These are phyloP conservation scores for Arachis stenosperma DNA, from an alignment of 306 rosid genomes.

Conservation along the genomic window DNA sequence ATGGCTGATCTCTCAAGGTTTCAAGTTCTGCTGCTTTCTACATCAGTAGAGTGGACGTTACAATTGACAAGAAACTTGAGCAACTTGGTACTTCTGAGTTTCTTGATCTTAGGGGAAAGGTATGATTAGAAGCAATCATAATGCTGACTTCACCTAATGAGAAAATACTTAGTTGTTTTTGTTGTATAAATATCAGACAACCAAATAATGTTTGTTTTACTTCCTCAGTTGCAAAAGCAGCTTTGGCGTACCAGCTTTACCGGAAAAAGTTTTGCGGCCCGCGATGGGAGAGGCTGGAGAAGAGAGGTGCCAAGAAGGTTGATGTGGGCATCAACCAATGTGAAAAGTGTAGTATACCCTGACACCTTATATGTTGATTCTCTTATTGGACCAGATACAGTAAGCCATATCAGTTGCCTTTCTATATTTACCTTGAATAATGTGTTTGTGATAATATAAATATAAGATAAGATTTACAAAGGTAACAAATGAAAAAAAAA, in stretches of 20 bases:
- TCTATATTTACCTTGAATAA: slow-evolving; percentile 21
- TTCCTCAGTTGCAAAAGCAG: slow-evolving; percentile 51
- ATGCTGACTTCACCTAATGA: too few species aligned
- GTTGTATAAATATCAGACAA: too few species aligned
- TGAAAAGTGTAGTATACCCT: slow-evolving; percentile 40
- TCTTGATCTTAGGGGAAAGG: slow-evolving; percentile 88
- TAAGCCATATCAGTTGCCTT: slow-evolving; percentile 44
- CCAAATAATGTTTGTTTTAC: background rate
- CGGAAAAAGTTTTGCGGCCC: slow-evolving; percentile 86
- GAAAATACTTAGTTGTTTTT: background rate
- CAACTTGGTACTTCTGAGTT: slow-evolving; percentile 79
- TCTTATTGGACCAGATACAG: slow-evolving; percentile 70
- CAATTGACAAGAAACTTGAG: slow-evolving; percentile 75
- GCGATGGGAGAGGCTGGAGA: slow-evolving; percentile 80
- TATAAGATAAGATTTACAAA: slow-evolving; percentile 18
- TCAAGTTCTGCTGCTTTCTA: slow-evolving; percentile 92
- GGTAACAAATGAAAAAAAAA: background rate
- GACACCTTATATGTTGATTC: slow-evolving; percentile 49
- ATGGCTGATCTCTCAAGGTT: slow-evolving; percentile 76
- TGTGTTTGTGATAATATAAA: background rate
- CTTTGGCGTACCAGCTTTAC: slow-evolving; percentile 57
- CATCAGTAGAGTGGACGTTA: slow-evolving; percentile 86
- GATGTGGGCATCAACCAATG: slow-evolving; percentile 55
- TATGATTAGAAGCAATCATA: background rate
- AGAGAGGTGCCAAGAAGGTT: slow-evolving; percentile 84